These are phyloP conservation scores for Elaeis oleifera DNA, from an alignment of 202 grass and related monocot genomes.

Conservation along the genomic window DNA sequence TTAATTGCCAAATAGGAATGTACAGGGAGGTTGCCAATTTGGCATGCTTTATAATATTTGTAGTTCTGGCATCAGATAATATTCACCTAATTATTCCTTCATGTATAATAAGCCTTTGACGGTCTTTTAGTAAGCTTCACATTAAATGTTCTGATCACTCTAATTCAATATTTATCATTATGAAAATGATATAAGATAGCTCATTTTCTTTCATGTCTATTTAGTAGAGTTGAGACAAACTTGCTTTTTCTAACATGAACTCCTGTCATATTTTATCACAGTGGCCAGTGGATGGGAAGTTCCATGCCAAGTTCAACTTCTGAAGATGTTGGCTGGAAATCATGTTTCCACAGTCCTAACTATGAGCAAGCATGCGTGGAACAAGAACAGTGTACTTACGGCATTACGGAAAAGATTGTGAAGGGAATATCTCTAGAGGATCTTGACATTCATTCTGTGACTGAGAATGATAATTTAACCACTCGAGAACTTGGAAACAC, in stretches of 20 bases:
- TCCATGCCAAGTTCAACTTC: conserved; percentile 10
- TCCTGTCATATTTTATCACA: conserved; percentile 18
- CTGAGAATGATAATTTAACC: conserved; percentile 23
- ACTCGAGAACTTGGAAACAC: conserved; percentile 27
- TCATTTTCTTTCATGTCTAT: too few relatives aligned
- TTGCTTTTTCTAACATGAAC: conserved; percentile 12
- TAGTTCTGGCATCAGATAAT: too few relatives aligned
- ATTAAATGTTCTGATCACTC: too few relatives aligned
- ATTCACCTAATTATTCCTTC: too few relatives aligned
- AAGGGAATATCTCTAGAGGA: conserved; percentile 11
- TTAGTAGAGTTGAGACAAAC: neutral
- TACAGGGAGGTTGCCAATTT: too few relatives aligned
- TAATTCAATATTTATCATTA: too few relatives aligned
- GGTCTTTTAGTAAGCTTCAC: too few relatives aligned
- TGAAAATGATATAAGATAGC: too few relatives aligned
- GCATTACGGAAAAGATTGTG: conserved; percentile 15
- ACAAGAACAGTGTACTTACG: conserved; percentile 24
- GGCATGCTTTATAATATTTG: too few relatives aligned
- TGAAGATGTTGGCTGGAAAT: conserved; percentile 35
- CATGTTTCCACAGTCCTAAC: conserved; percentile 32
- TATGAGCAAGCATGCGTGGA: conserved; percentile 25
- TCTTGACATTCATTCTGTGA: too few relatives aligned
- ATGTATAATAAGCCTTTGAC: too few relatives aligned
- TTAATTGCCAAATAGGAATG: too few relatives aligned
- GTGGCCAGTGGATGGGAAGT: conserved; percentile 45